Percentiles rank a stretch among this genome's conserved stretches.
Conservation (phyloP, 129 eudicot species). For the Escallonia herrerae region DNA sequence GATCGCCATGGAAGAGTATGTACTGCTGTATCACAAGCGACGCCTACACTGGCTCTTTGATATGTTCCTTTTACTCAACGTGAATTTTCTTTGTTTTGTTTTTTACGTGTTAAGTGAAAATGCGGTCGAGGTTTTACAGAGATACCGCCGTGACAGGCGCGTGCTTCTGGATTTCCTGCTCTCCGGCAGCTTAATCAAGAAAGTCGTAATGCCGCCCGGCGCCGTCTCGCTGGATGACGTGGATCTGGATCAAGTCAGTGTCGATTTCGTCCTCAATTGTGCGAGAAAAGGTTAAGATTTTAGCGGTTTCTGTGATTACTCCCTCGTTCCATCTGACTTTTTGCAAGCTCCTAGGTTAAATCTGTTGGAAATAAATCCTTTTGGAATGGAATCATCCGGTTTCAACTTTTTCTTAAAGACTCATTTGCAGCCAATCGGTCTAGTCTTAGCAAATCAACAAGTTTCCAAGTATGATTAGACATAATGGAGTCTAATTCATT, state of each 20-base stretch:
- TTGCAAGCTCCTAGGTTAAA: background rate
- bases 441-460: too few species aligned
- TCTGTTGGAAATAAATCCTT: too few species aligned
- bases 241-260: conserved; percentile 99
- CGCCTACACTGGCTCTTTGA: background rate
- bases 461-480: too few species aligned
- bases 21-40: background rate
- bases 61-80: background rate
- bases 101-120: background rate
- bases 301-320: too few species aligned
- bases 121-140: conserved; percentile 67
- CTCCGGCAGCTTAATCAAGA: conserved; percentile 83
- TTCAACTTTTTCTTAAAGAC: too few species aligned
- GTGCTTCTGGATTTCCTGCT: conserved; percentile 71
- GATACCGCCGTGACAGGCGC: conserved; percentile 85
- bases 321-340: background rate
- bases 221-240: conserved; percentile 95
- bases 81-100: background rate
- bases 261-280: conserved; percentile 78
- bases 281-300: conserved; percentile 64
- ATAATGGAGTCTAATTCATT: too few species aligned
- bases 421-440: too few species aligned
- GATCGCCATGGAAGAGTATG: conserved; percentile 33
- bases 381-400: too few species aligned
- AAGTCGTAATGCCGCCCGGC: conserved; percentile 97